Evolutionary conservation across 306 rosid genomes (phyloP).

Genomic region (Castanopsis chinensis): DNA sequence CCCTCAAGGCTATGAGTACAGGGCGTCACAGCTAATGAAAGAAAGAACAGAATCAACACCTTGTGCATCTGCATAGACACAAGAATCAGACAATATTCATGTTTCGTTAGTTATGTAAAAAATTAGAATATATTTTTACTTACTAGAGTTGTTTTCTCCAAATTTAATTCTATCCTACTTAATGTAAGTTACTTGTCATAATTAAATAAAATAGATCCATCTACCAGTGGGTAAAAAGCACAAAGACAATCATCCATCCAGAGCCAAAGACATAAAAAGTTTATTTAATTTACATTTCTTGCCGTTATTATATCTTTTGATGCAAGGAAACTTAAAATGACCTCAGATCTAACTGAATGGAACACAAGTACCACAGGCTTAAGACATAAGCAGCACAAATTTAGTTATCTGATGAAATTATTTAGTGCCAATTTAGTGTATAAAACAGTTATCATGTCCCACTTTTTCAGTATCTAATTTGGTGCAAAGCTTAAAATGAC

Average conservation of each 20-base stretch:
- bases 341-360: background rate
- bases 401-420: background rate
- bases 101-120: background rate
- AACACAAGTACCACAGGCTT: background rate
- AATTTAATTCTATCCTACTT: background rate
- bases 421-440: background rate
- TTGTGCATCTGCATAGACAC: slow-evolving; percentile 51
- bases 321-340: background rate
- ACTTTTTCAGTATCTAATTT: background rate
- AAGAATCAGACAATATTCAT: background rate
- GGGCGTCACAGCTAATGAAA: slow-evolving; percentile 65
- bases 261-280: background rate
- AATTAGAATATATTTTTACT: background rate
- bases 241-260: background rate
- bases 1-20: slow-evolving; percentile 65
- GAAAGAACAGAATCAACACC: slow-evolving; percentile 48
- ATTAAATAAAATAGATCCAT: background rate
- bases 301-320: background rate
- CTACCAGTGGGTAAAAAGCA: background rate
- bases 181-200: background rate
- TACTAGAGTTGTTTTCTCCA: background rate
- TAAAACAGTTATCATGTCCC: background rate
- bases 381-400: background rate
- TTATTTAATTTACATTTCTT: background rate
- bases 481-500: background rate